These are phyloP conservation scores for Neurospora sp. DNA, from an alignment of 495 filamentous ascomycete species.

Conservation along the genomic window DNA sequence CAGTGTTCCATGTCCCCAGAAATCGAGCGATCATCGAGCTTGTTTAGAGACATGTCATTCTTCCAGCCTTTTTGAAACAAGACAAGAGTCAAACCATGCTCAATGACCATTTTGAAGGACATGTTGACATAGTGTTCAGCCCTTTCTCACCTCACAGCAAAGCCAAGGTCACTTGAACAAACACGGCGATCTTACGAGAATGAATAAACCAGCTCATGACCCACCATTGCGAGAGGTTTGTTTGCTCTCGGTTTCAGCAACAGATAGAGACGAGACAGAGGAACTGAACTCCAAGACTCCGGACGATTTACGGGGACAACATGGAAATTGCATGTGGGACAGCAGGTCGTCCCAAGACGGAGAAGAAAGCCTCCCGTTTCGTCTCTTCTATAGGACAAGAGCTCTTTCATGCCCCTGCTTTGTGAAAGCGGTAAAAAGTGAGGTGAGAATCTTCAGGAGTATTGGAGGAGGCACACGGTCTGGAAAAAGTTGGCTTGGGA, in stretches of 20 bases:
- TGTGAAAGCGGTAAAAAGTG: background rate
- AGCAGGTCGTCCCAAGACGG: background rate
- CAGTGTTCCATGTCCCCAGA: background rate
- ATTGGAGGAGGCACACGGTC: background rate
- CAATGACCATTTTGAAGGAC: background rate
- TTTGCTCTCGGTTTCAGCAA: background rate
- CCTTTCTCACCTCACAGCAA: background rate
- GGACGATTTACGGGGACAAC: background rate
- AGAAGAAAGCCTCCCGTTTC: background rate
- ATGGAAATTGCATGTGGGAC: background rate
- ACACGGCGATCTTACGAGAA: background rate
- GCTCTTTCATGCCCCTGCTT: background rate
- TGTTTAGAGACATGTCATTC: background rate
- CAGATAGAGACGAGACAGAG: background rate
- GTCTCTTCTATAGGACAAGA: no score
- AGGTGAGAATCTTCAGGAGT: background rate
- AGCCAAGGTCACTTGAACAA: background rate
- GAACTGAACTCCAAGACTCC: background rate
- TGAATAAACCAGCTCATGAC: background rate
- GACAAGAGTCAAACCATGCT: background rate
- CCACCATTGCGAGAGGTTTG: background rate
- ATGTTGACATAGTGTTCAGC: background rate
- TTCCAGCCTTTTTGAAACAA: no score
- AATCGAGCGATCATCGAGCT: background rate
- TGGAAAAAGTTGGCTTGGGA: background rate